Evolutionary conservation across 2,329 filamentous ascomycete genomes (phyloP).

Genomic region (Exutisphaerella laricina): DNA sequence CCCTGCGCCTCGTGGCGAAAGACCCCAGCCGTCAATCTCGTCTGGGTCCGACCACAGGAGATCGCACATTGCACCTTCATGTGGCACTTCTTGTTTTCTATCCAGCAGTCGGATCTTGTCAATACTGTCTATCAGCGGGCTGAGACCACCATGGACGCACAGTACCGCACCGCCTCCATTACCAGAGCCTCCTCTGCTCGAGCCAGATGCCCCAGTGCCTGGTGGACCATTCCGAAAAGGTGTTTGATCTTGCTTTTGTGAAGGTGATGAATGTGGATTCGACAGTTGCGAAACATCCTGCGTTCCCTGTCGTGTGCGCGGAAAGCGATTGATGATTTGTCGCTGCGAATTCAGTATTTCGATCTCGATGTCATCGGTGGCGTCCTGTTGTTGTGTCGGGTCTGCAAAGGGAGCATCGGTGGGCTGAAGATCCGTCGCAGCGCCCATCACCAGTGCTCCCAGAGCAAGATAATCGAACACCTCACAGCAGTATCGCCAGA

Average conservation of each 20-base stretch:
- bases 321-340: slow-evolving; percentile 68
- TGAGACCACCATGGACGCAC: slow-evolving; percentile 91
- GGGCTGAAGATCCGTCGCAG: slow-evolving; percentile 59
- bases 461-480: slow-evolving; percentile 96
- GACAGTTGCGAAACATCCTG: slow-evolving; percentile 24
- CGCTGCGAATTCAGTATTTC: slow-evolving; percentile 86
- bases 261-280: slow-evolving; percentile 36
- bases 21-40: slow-evolving; percentile 94
- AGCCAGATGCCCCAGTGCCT: slow-evolving; percentile 70
- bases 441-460: slow-evolving; percentile 84
- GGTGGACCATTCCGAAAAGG: slow-evolving; percentile 56
- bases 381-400: slow-evolving; percentile 45
- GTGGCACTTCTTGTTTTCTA: slow-evolving; percentile 94
- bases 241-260: slow-evolving; percentile 31
- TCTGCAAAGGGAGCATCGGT: slow-evolving; percentile 51
- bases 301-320: slow-evolving; percentile 39
- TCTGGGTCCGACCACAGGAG: slow-evolving; percentile 97
- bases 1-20: slow-evolving; percentile 87
- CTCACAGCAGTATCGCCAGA: slow-evolving; percentile 94
- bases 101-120: slow-evolving; percentile 95
- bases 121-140: slow-evolving; percentile 83
- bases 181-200: slow-evolving; percentile 51
- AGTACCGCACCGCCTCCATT: slow-evolving; percentile 77
- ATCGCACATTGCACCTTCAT: slow-evolving; percentile 99
- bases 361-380: slow-evolving; percentile 76